Evolutionary conservation across 2,329 filamentous ascomycete species (phyloP).

Genomic region (Diaporthe sp.): DNA sequence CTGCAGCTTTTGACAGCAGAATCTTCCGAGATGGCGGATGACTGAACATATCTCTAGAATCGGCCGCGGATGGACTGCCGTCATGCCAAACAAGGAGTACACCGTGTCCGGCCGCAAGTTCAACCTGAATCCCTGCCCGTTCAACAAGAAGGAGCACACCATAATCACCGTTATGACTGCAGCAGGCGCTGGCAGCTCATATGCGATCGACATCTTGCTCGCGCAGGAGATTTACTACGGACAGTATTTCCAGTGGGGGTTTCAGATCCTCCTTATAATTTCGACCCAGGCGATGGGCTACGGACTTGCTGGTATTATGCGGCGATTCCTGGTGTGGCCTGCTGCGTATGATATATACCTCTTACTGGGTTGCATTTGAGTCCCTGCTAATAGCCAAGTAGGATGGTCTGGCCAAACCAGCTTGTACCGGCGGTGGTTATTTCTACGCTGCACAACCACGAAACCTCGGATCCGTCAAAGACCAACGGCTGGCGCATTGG

Average conservation of each 20-base stretch:
- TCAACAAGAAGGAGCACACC: constrained; percentile 53
- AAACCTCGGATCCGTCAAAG: constrained; percentile 56
- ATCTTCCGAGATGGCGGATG: accelerated
- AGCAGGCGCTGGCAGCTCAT: constrained; percentile 44
- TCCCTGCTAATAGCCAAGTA: background rate
- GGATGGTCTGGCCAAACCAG: constrained; percentile 74
- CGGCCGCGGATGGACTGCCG: constrained; percentile 8
- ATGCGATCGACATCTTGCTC: constrained; percentile 56
- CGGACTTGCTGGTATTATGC: constrained; percentile 71
- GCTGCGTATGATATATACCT: constrained; percentile 57
- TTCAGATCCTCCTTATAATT: constrained; percentile 69
- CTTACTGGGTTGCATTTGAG: accelerated
- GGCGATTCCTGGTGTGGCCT: constrained; percentile 72
- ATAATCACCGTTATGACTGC: constrained; percentile 52
- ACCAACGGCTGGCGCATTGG: constrained; percentile 34
- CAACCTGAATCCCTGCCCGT: constrained; percentile 50
- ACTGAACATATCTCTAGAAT: background rate
- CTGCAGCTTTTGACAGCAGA: background rate
- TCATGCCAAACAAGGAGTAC: constrained; percentile 35
- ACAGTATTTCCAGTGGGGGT: constrained; percentile 68
- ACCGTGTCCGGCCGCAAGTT: constrained; percentile 45
- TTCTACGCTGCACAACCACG: constrained; percentile 74
- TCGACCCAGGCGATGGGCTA: constrained; percentile 75
- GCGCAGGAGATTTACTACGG: constrained; percentile 63
- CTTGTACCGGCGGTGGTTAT: constrained; percentile 74